Conservation (phyloP, 2,329 filamentous ascomycete species). For the Fusarium denticulatum region DNA sequence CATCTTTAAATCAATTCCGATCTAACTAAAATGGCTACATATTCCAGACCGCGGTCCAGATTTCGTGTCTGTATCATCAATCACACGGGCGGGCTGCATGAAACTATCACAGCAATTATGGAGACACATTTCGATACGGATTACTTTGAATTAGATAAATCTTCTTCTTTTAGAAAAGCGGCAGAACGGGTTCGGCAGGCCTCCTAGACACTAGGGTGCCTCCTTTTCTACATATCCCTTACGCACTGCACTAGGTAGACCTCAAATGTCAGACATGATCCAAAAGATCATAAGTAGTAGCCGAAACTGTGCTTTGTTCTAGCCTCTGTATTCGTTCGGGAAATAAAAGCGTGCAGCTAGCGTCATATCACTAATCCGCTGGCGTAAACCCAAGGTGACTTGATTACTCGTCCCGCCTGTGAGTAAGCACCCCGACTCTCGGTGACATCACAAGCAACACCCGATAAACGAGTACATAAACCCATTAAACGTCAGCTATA, state of each 20-base stretch:
- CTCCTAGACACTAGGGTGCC: not conserved
- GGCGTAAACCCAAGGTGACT: not conserved
- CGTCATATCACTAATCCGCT: not conserved
- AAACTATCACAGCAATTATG: rapidly evolving
- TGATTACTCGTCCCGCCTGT: not conserved
- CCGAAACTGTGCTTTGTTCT: rapidly evolving
- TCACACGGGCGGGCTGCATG: rapidly evolving
- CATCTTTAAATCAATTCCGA: rapidly evolving
- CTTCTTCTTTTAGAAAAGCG: rapidly evolving
- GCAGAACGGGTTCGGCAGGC: rapidly evolving
- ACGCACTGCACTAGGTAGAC: not conserved
- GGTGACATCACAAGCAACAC: not conserved
- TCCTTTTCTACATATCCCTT: not conserved
- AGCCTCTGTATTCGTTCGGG: rapidly evolving
- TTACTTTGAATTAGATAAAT: rapidly evolving
- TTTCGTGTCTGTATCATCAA: not conserved
- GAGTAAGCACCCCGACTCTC: not conserved
- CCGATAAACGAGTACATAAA: not conserved
- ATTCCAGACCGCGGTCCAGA: not conserved
- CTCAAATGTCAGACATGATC: rapidly evolving
- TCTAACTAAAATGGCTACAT: not conserved
- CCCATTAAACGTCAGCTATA: rapidly evolving
- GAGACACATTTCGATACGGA: rapidly evolving
- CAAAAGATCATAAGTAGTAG: rapidly evolving
- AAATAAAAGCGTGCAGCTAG: rapidly evolving